Evolutionary conservation across 2,329 filamentous ascomycete genomes (phyloP), one percentile per base, ranked within the genome.

Genomic region (Madurella mycetomatis): DNA sequence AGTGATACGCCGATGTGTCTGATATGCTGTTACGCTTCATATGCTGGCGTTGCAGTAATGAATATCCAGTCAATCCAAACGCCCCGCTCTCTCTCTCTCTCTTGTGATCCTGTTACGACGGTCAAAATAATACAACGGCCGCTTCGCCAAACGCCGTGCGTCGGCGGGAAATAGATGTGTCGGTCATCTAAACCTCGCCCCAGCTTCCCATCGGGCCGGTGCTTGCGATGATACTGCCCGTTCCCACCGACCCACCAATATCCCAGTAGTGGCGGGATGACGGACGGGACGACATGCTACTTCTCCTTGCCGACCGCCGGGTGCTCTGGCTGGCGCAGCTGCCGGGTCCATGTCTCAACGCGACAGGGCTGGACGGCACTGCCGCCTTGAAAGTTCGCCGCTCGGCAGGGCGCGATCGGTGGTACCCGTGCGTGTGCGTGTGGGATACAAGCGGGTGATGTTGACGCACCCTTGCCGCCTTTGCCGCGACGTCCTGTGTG

Each of bases 221-320:
- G 46, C 81, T 79, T 2, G 82, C 83, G 68, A 88, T 82, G 58
- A 85, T 76, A 60, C 85, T 88, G 3, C 87, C 87, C 52, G 88
- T 92, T 1, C 88, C 88, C 19, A 90, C 80, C 63, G 85, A 91
- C 5, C 84, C 88, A 25, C 90, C 90, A 60, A 96, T 83, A 69
- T 96, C 92, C 92, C 92, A 96, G 70, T 95, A 96, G 67, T 95
- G 90, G 50, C 90, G 76, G 44, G 85, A 89, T 43, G 88, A 92
- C 34, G 94, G 89, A 54, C 90, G 75, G 50, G 86, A 90, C 41
- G 88, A 92, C 31, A 83, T 80, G 60, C 83, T 86, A 63, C 84
- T 88, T 49, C 81, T 76, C 64, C 79, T 78, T 40, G 83, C 85
- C 34, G 83, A 89, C 62, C 86, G 84, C 68, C 87, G 86, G 8